Conservation (phyloP, 2,329 filamentous ascomycete genomes). For the Aspergillus sp. region DNA sequence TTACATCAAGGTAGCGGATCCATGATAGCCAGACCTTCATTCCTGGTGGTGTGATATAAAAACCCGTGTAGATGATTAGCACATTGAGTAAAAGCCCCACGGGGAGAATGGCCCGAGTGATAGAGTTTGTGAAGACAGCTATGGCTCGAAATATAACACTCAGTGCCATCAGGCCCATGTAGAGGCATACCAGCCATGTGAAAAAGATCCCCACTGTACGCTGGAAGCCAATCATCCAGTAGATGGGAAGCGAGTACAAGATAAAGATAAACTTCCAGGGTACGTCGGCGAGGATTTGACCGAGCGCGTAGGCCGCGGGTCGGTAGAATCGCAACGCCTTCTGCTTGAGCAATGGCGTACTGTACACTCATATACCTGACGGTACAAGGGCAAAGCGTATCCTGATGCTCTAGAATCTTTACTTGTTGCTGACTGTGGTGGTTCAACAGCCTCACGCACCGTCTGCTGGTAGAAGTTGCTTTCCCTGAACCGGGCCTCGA, state of each 20-base stretch:
- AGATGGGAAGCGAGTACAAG: conserved; percentile 70
- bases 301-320: conserved; percentile 72
- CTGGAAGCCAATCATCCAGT: conserved; percentile 70
- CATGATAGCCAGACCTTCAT: conserved; percentile 74
- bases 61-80: conserved; percentile 75
- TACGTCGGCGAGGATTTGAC: conserved; percentile 74
- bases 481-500: background rate
- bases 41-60: conserved; percentile 71
- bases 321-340: conserved; percentile 53
- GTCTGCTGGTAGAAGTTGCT: background rate
- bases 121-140: conserved; percentile 72
- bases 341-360: conserved; percentile 17
- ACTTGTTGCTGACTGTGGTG: background rate
- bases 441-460: background rate
- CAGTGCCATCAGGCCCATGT: conserved; percentile 57
- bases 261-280: conserved; percentile 71
- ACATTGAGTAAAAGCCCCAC: conserved; percentile 75
- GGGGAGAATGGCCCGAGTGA: conserved; percentile 79
- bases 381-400: background rate
- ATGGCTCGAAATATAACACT: conserved; percentile 73
- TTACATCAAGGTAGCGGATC: conserved; percentile 73
- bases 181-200: conserved; percentile 64
- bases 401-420: background rate
- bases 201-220: conserved; percentile 71
- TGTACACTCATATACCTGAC: conserved; percentile 6